A percentile compares a stretch with the other conserved stretches of the same genome.
Conservation (phyloP, 305 asterid genomes). For the Solanum hybrid region DNA sequence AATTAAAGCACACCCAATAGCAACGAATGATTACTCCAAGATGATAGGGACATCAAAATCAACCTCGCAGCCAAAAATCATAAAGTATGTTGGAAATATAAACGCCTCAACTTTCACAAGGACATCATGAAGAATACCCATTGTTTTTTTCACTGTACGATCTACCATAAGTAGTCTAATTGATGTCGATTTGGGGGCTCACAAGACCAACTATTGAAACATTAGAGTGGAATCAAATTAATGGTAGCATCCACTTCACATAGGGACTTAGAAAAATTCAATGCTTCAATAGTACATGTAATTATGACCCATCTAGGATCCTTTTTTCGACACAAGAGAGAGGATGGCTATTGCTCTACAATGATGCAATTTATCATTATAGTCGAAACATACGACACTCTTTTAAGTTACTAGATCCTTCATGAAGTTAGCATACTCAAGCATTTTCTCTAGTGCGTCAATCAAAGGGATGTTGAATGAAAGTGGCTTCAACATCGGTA, state of each 20-base stretch:
- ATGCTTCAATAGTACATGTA: background rate
- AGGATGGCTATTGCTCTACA: background rate
- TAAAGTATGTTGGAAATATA: too few species aligned
- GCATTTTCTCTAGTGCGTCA: background rate
- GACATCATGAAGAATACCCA: background rate
- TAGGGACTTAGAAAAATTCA: too few species aligned
- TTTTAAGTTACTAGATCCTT: background rate
- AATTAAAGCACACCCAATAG: too few species aligned
- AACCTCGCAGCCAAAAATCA: background rate
- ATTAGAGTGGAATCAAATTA: background rate
- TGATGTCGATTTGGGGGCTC: background rate
- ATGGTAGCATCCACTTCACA: background rate
- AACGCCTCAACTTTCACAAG: background rate
- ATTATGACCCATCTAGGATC: background rate
- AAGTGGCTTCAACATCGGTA: background rate
- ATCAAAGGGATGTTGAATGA: background rate
- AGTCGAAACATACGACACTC: background rate
- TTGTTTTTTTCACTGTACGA: background rate
- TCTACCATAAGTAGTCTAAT: background rate
- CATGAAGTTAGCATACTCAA: background rate
- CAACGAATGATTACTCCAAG: background rate
- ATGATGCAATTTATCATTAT: background rate
- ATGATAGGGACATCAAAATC: background rate
- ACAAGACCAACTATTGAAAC: background rate
- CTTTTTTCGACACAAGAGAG: background rate